Evolutionary conservation across 2,329 filamentous ascomycete species (phyloP), one percentile per base, ranked within the genome.

Genomic region (Cryphonectria parasitica): DNA sequence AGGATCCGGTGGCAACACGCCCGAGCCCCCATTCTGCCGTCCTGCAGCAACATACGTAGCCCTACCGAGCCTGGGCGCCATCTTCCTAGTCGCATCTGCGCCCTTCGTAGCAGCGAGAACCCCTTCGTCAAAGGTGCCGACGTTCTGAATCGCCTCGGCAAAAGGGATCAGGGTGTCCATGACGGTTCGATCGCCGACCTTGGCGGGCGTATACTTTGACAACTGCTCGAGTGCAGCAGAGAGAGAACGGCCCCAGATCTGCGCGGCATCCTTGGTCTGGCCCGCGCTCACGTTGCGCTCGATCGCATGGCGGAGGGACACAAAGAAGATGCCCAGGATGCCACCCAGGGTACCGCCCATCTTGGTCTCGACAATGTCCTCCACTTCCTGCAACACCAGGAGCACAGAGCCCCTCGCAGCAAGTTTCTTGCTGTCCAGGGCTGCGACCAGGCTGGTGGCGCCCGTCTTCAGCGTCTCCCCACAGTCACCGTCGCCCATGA

Each of bases 41-140:
- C 85, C 86, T 1, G 83, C 85, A 6, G 87, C 89, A 3, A 92
- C 87, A 75, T 93, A 93, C 0, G 91, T 91, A 15, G 90, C 90
- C 66, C 91, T 82, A 1, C 91, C 91, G 39, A 93, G 81, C 74
- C 83, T 88, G 10, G 91, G 89, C 78, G 84, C 87, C 85, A 92
- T 88, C 36, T 82, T 87, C 79, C 86, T 90, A 4, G 91, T 93
- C 8, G 83, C 84, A 76, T 90, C 87, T 5, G 90, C 86, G 8
- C 90, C 90, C 58, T 83, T 79, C 11, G 87, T 82, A 0, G 90
- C 91, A 1, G 88, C 88, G 70, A 82, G 79, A 11, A 91, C 88
- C 1, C 86, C 89, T 11, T 83, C 83, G 3, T 85, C 83, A 66
- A 92, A 85, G 60, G 84, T 75, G 52, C 74, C 83, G 2, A 82